These are phyloP conservation scores for Ligustrum vulgare DNA, from an alignment of 257 asterid genomes.

Conservation along the genomic window DNA sequence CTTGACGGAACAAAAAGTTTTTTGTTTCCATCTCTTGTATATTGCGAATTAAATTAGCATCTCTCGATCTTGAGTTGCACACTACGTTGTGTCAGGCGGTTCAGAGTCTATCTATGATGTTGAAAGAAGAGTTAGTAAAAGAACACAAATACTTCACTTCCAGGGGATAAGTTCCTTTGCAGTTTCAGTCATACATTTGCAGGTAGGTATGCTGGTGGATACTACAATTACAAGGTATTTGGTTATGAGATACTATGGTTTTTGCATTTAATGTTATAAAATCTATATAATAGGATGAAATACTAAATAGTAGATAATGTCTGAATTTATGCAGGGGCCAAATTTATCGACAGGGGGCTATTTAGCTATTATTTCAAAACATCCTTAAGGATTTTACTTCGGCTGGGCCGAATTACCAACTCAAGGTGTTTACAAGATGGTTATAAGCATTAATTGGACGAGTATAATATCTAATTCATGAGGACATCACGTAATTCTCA, in stretches of 20 bases:
- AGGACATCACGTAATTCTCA: too few species aligned
- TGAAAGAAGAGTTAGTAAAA: conserved; percentile 68
- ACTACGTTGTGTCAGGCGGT: conserved; percentile 79
- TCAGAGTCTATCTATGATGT: conserved; percentile 81
- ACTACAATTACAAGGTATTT: conserved; percentile 94
- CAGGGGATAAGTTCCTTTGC: conserved; percentile 87
- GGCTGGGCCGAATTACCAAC: too few species aligned
- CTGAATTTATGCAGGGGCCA: conserved; percentile 79
- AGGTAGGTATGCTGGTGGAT: conserved; percentile 98
- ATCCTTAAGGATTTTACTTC: too few species aligned
- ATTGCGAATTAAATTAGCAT: conserved; percentile 80
- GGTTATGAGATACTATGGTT: not conserved
- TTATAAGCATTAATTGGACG: too few species aligned
- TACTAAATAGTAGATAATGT: conserved; percentile 17
- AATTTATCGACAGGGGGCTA: too few species aligned
- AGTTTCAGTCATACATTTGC: conserved; percentile 92
- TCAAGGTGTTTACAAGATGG: too few species aligned
- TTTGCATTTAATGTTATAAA: too few species aligned
- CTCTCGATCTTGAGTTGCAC: conserved; percentile 81
- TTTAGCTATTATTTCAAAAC: too few species aligned
- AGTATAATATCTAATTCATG: too few species aligned
- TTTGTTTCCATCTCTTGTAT: conserved; percentile 11
- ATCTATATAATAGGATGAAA: too few species aligned
- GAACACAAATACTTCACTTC: conserved; percentile 79
- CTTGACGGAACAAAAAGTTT: not conserved